These are phyloP conservation scores for Ceratobasidium sp. DNA, from an alignment of 1,284 basidiomycete species.

Conservation along the genomic window DNA sequence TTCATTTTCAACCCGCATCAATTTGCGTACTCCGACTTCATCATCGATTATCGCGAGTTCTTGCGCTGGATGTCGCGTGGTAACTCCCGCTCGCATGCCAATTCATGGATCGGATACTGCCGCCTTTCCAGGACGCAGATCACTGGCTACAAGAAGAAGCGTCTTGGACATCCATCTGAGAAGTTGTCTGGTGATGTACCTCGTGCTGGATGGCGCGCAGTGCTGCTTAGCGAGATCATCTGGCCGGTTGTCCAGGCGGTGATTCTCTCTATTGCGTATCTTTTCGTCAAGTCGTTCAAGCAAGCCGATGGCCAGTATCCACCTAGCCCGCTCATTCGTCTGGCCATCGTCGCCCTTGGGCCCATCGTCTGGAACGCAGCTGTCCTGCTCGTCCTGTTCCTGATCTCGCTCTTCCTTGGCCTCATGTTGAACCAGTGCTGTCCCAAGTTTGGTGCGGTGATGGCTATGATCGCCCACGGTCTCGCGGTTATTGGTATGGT, in stretches of 20 bases:
- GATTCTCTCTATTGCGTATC: conserved; percentile 67
- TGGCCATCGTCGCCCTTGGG: conserved; percentile 91
- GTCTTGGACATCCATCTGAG: conserved; percentile 91
- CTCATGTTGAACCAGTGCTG: conserved; percentile 86
- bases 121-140: conserved; percentile 93
- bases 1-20: conserved; percentile 98
- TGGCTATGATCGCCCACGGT: conserved; percentile 87
- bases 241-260: conserved; percentile 85
- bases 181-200: conserved; percentile 92
- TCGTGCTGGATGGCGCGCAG: conserved; percentile 87
- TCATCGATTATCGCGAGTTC: conserved; percentile 97
- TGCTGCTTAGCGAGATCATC: conserved; percentile 86
- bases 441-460: conserved; percentile 86
- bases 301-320: conserved; percentile 70
- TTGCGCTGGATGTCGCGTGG: conserved; percentile 97
- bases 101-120: conserved; percentile 98
- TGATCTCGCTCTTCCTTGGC: conserved; percentile 90
- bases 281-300: conserved; percentile 83
- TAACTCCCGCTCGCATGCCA: conserved; percentile 94
- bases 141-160: conserved; percentile 97
- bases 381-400: conserved; percentile 83
- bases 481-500: conserved; percentile 84
- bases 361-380: conserved; percentile 97
- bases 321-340: conserved; percentile 83
- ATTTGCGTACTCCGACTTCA: conserved; percentile 92